Base-by-base conservation (phyloP, 2,329 filamentous ascomycete species). In the Cercospora zeina region DNA sequence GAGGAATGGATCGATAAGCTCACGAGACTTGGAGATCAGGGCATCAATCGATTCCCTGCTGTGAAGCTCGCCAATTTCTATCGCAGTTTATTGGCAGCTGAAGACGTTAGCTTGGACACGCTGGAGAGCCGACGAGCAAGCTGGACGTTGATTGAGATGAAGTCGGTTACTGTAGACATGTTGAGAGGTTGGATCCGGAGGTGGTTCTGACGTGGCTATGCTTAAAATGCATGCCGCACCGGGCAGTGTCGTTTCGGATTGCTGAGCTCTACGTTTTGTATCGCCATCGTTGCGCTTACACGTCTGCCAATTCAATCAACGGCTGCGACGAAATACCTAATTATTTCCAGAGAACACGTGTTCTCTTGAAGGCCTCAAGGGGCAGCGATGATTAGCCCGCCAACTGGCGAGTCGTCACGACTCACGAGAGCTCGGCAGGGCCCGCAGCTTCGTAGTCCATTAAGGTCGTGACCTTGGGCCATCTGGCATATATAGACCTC, bases 51-150 rank as follows among this genome's bases (percentile, higher is more conserved):
- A 16, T 65, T 67, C n/a, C 68, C 70, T 13, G 70, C 65, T 3
- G 30, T 64, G 30, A 70, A 70, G 65, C 62, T 72, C 2, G 13
- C 70, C 51, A 62, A 64, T 33, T 70, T 69, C 58, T 71, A 68
- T 39, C 57, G 67, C 24, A 64, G 51, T 27, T 14, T 61, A 34
- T 5, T 54, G 30, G 39, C 49, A 56, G 3, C 19, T 62, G 49
- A 56, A 54, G 31, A 64, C 8, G 62, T 67, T 3, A 64, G 59
- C 13, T 54, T 70, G 27, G 68, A 71, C 59, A 70, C 69, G 51
- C 74, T 69, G 27, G 63, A 65, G 37, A 73, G 72, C 59, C 59
- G 37, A 1, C 65, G 70, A 62, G 68, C 69, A 51, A 73, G 71
- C 19, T 63, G 60, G 50, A 70, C 70, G 6, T 65, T 75, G 61